Conservation (phyloP, 2,329 filamentous ascomycete species). For the Pseudopithomyces chartarum region DNA sequence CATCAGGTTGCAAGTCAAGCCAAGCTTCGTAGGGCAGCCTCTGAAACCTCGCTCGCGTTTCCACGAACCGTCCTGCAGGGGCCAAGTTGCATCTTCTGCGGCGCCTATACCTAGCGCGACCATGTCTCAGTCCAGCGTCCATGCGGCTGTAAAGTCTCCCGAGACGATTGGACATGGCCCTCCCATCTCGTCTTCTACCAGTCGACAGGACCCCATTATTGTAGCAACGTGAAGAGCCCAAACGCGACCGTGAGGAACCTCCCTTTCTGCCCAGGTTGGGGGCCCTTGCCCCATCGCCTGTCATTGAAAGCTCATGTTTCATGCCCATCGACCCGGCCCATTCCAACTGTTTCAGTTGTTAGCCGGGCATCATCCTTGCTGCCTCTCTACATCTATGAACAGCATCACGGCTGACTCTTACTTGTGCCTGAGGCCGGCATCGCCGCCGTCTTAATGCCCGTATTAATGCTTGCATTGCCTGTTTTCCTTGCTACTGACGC, state of each 20-base stretch:
- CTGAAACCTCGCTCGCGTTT: slow-evolving; percentile 35
- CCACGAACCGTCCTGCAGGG: slow-evolving; percentile 31
- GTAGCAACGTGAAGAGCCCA: slow-evolving; percentile 3
- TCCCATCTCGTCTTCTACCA: slow-evolving; percentile 9
- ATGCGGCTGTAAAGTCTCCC: slow-evolving; percentile 31
- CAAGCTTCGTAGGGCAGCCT: slow-evolving; percentile 31
- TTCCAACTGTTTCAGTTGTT: slow-evolving; percentile 29
- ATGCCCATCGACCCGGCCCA: slow-evolving; percentile 24
- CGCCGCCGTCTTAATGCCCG: slow-evolving; percentile 16
- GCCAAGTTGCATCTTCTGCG: slow-evolving; percentile 41
- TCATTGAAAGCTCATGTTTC: slow-evolving; percentile 10
- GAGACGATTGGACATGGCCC: slow-evolving; percentile 31
- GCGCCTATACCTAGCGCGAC: slow-evolving; percentile 42
- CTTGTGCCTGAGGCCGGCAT: slow-evolving; percentile 11
- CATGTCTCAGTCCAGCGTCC: slow-evolving; percentile 23
- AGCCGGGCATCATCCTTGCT: slow-evolving; percentile 6
- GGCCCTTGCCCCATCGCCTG: slow-evolving; percentile 3
- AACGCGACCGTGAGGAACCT: background rate
- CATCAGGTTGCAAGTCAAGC: slow-evolving; percentile 14
- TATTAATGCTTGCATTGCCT: slow-evolving; percentile 21
- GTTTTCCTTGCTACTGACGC: slow-evolving; percentile 10
- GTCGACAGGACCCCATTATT: slow-evolving; percentile 11
- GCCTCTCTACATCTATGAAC: slow-evolving; percentile 9
- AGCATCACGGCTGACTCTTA: slow-evolving; percentile 14
- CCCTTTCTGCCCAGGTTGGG: slow-evolving; percentile 7